Percentiles rank a stretch among this genome's conserved stretches.
These are phyloP conservation scores for Westerdykella ornata DNA, from an alignment of 2,329 filamentous ascomycete genomes.

Conservation along the genomic window DNA sequence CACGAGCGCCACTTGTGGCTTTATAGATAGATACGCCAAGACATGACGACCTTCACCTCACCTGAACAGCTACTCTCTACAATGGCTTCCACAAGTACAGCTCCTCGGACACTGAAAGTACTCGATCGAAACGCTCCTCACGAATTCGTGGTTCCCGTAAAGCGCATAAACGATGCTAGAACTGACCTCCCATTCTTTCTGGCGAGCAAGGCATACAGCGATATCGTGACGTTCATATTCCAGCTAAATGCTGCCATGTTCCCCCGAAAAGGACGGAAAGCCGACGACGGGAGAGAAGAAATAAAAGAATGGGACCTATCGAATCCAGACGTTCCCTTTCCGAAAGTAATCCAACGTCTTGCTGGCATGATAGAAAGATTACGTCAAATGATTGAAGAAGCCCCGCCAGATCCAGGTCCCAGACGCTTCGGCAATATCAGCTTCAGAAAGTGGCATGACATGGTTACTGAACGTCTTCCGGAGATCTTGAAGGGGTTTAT, in stretches of 20 bases:
- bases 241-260: constrained; percentile 87
- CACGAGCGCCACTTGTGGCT: too few species aligned
- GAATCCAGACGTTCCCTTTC: constrained; percentile 41
- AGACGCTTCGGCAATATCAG: constrained; percentile 87
- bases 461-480: constrained; percentile 56
- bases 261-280: constrained; percentile 51
- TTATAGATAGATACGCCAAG: constrained; percentile 8
- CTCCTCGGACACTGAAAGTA: constrained; percentile 11
- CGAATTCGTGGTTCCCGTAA: constrained; percentile 61
- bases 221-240: constrained; percentile 79
- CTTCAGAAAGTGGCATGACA: constrained; percentile 74
- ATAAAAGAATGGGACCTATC: constrained; percentile 49
- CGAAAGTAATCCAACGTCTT: constrained; percentile 57
- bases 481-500: constrained; percentile 54
- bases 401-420: constrained; percentile 77
- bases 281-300: constrained; percentile 32
- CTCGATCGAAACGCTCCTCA: constrained; percentile 18
- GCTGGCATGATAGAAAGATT: constrained; percentile 60
- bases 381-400: constrained; percentile 63
- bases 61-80: constrained; percentile 6
- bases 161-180: constrained; percentile 72
- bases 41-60: constrained; percentile 17
- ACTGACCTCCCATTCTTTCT: constrained; percentile 77
- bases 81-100: too few species aligned
- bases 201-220: constrained; percentile 71